These are phyloP conservation scores for Coemansia sp. DNA, from an alignment of 192 early-diverging fungal species.

Conservation along the genomic window DNA sequence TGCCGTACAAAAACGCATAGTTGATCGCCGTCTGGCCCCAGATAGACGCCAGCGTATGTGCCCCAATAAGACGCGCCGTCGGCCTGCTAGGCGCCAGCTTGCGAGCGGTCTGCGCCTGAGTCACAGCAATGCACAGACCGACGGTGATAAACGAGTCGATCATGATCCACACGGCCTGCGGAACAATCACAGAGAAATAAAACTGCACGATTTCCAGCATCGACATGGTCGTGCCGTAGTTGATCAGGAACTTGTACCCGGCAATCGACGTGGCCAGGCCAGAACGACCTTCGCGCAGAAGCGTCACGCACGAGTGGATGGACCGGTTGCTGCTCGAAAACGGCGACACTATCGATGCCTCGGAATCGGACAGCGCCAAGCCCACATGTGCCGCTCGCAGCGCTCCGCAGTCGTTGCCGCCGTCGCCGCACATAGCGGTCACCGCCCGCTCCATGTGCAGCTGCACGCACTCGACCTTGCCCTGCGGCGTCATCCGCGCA, in stretches of 20 bases:
- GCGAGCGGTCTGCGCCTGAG: slow-evolving; percentile 62
- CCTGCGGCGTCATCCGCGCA: slow-evolving; percentile 77
- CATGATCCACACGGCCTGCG: slow-evolving; percentile 73
- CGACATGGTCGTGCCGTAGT: slow-evolving; percentile 73
- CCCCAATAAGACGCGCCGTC: slow-evolving; percentile 74
- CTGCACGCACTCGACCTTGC: slow-evolving; percentile 73
- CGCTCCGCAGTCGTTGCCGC: slow-evolving; percentile 84
- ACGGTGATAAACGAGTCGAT: slow-evolving; percentile 71
- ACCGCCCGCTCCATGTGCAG: slow-evolving; percentile 77
- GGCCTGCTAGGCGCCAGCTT: slow-evolving; percentile 62
- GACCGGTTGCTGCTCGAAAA: slow-evolving; percentile 68
- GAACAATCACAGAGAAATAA: slow-evolving; percentile 73
- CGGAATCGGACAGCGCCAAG: slow-evolving; percentile 76
- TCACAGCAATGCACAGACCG: slow-evolving; percentile 64
- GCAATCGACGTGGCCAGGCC: slow-evolving; percentile 76
- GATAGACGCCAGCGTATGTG: slow-evolving; percentile 68
- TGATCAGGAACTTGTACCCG: slow-evolving; percentile 73
- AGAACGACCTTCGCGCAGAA: slow-evolving; percentile 71
- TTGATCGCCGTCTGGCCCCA: slow-evolving; percentile 72
- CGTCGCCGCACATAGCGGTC: slow-evolving; percentile 87
- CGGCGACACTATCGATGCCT: slow-evolving; percentile 83
- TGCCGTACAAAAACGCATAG: slow-evolving; percentile 61
- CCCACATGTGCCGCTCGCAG: slow-evolving; percentile 79
- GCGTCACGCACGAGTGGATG: slow-evolving; percentile 67
- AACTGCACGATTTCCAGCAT: slow-evolving; percentile 67